Base-by-base conservation (phyloP, 805 yeast genomes). In the Ogataea minuta region DNA sequence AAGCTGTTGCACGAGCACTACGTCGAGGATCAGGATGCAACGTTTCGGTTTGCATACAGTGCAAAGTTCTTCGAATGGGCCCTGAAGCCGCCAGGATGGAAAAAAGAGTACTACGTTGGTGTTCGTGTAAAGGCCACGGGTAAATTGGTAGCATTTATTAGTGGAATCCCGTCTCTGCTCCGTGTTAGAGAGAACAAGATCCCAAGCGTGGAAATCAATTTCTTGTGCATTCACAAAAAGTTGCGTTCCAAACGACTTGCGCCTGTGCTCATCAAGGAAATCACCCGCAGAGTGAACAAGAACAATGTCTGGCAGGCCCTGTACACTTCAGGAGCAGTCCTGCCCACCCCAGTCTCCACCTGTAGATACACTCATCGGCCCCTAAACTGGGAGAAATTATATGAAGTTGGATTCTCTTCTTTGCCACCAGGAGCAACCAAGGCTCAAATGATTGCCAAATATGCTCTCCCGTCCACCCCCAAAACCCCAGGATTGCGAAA, bases 311-410 rank as follows among this genome's bases (percentile, higher is more conserved):
- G 97, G 96, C 97, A 90, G 62, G 99, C 98, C 0, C 72, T 93
- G 44, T 88, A 87, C 64, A 91, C 99, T 8, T 95, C 91, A 0
- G 99, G 98, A 9, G 79, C 81, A 3, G 81, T 88, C 2, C 70
- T 93, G 41, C 99, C 99, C 15, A 80, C 90, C n/a, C 99, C 99
- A 0, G 77, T 91, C 4, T 70, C 95, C 9, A 79, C 87, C 2
- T 82, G 95, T 59, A 76, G 97, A 45, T 93, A 93, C 62, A 84
- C 85, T 28, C 99, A 93, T 65, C 84, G 99, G 53, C 95, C 97
- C 2, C 67, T 93, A 49, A 84, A 93, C 59, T 93, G 99, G 98
- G 67, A 78, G 10, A 91, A 87, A 57, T 72, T 93, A 16, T 71
- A 84, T 55, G 96, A 88, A 38, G 95, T 89, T 40, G 97, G 96